These are phyloP conservation scores for Symbiotaphrina buchneri DNA, from an alignment of 495 filamentous ascomycete species.

Conservation along the genomic window DNA sequence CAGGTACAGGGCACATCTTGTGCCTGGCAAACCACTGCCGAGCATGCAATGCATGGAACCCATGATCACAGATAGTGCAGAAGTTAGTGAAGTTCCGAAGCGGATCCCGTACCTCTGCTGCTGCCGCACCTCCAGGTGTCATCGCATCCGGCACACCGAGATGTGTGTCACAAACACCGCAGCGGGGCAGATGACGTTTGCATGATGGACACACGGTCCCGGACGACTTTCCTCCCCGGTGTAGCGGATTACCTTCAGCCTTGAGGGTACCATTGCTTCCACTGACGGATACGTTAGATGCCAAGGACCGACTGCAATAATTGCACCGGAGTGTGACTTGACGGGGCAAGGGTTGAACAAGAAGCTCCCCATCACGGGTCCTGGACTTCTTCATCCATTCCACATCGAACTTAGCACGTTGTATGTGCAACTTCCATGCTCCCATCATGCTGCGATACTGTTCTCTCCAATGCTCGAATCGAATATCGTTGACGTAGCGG, in stretches of 20 bases:
- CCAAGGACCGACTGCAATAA: conserved; percentile 41
- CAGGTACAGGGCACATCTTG: conserved; percentile 67
- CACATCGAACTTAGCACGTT: conserved; percentile 37
- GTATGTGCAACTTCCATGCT: conserved; percentile 38
- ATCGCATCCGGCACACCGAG: conserved; percentile 60
- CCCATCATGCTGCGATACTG: conserved; percentile 70
- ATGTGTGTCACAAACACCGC: conserved; percentile 68
- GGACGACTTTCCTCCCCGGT: conserved; percentile 27
- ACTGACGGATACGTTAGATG: conserved; percentile 1
- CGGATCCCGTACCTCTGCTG: conserved; percentile 19
- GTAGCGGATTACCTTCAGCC: conserved; percentile 4
- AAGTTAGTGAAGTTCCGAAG: conserved; percentile 43
- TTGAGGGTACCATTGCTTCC: conserved; percentile 1
- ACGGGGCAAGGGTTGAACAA: conserved; percentile 33
- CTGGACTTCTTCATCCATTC: conserved; percentile 18
- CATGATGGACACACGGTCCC: conserved; percentile 62
- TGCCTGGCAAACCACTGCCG: conserved; percentile 69
- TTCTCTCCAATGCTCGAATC: conserved; percentile 59
- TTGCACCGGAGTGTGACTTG: conserved; percentile 70
- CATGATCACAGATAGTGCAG: conserved; percentile 77
- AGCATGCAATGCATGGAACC: conserved; percentile 74
- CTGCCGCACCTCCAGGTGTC: conserved; percentile 27
- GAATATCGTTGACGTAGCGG: conserved; percentile 55
- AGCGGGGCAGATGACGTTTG: conserved; percentile 70
- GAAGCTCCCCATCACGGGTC: conserved; percentile 34